Conservation (phyloP, 441 rosid genomes). For the Euphorbia celastroides region DNA sequence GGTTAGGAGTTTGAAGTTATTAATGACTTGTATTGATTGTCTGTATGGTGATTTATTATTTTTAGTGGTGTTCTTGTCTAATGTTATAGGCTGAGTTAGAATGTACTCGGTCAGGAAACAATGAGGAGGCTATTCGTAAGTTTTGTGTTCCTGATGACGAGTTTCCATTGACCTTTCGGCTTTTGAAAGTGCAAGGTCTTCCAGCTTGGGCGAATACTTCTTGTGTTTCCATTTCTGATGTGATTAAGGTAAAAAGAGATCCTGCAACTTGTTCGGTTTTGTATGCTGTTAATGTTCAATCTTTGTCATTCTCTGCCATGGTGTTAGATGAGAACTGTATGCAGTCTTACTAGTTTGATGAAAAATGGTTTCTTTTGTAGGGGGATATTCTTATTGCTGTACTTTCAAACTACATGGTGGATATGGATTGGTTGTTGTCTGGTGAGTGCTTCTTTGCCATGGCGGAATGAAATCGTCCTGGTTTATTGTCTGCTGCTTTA, state of each 20-base stretch:
- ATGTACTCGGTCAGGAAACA: conserved; percentile 1
- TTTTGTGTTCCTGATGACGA: conserved; percentile 43
- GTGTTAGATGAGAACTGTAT: not conserved
- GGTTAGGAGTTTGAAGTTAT: conserved; percentile 17
- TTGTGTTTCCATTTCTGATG: conserved; percentile 75
- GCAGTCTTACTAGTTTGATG: conserved; percentile 8
- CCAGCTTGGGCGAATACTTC: conserved; percentile 90
- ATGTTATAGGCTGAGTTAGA: conserved; percentile 24
- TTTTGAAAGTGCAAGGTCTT: conserved; percentile 61
- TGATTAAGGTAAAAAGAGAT: conserved; percentile 54
- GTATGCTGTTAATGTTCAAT: not conserved
- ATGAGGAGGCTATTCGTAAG: conserved; percentile 38
- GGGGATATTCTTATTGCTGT: conserved; percentile 69
- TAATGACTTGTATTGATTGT: not conserved
- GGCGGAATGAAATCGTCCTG: not conserved
- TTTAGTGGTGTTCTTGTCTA: not conserved
- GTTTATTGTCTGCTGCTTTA: not conserved
- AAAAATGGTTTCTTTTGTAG: conserved; percentile 27
- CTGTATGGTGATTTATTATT: not conserved
- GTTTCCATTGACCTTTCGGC: conserved; percentile 54
- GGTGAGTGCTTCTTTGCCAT: conserved; percentile 33
- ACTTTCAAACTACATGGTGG: conserved; percentile 91
- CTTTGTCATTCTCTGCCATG: not conserved
- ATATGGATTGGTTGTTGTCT: conserved; percentile 76
- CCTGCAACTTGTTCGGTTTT: not conserved